These are phyloP conservation scores for Myriosclerotinia scirpicola DNA, from an alignment of 2,329 filamentous ascomycete species.

Conservation along the genomic window DNA sequence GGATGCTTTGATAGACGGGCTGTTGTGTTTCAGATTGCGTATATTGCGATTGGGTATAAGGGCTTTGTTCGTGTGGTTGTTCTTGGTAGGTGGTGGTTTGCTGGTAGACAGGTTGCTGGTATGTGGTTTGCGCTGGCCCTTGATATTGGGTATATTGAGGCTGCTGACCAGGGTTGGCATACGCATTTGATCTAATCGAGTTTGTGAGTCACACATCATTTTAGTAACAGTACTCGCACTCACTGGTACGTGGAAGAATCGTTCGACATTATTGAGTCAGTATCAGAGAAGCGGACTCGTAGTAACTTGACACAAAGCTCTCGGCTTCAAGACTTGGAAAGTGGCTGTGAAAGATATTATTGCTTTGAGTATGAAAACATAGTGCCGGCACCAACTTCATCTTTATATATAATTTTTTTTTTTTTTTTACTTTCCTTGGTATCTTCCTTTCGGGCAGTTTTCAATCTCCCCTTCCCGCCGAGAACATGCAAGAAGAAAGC, in stretches of 20 bases:
- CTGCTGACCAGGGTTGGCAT: neutral
- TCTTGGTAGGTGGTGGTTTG: conserved; percentile 7
- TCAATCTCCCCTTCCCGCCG: neutral
- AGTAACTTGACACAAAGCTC: rapidly evolving
- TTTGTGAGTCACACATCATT: neutral
- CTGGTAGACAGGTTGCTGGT: neutral
- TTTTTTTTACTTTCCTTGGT: no score
- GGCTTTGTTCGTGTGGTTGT: conserved; percentile 1
- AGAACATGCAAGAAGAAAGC: neutral
- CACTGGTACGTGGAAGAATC: conserved; percentile 13
- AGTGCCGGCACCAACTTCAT: neutral
- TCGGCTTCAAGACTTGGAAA: no score
- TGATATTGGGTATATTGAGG: conserved; percentile 11
- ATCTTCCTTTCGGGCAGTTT: neutral
- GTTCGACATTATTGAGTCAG: neutral
- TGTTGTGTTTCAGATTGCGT: neutral
- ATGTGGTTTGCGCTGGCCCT: neutral
- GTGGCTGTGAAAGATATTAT: neutral
- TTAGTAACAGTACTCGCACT: neutral
- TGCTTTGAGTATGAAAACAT: neutral
- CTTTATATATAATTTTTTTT: neutral
- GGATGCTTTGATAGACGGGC: neutral
- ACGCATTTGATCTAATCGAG: neutral
- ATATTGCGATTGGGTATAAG: neutral
- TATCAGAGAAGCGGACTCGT: neutral